Evolutionary conservation across 306 rosid genomes (phyloP), one percentile per base, ranked within the genome.

Genomic region (Sicyos baderoa): DNA sequence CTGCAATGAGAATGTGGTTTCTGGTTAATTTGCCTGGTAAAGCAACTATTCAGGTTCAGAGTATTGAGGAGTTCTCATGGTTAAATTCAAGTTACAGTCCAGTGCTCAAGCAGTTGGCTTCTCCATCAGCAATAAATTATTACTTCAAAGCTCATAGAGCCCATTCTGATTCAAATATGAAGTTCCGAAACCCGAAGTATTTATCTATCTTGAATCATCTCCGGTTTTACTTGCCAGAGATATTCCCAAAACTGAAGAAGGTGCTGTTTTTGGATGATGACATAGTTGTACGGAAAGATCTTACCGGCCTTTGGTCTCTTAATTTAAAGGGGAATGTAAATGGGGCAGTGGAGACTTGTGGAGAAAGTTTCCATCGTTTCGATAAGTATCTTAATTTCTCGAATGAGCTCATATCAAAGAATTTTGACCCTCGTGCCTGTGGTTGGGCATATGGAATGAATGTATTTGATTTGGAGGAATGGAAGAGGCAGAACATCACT

Each of bases 401-500:
- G 19, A 72, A 72, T 35, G 44, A 40, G 35, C 25, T 60, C 51
- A 72, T 72, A 49, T 57, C 69, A 51, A 57, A 62, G 54, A 72
- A 72, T 32, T 72, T 72, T 49, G 70, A 72, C 25, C 76, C 76
- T 58, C 76, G 66, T 62, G 70, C 76, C 8, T 72, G 76, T 58
- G 76, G 76, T 18, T 72, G 76, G 76, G 76, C 76, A 9, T 72
- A 57, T 29, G 76, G 76, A 23, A 59, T 72, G 76, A 72, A 72
- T 51, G n/a, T 72, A 15, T 72, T 72, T 49, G 76, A 72, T 49
- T 72, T 72, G 69, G 59, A 57, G 42, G 76, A 50, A 57, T 72
- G 76, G 76, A 72, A 35, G 32, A 72, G 54, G 21, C 57, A 23
- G 68, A 60, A 59, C 66, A 48, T 72, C 27, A 72, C 76, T 12